Conservation (phyloP, 176 grass and related monocot species). For the Triticum urartu region DNA sequence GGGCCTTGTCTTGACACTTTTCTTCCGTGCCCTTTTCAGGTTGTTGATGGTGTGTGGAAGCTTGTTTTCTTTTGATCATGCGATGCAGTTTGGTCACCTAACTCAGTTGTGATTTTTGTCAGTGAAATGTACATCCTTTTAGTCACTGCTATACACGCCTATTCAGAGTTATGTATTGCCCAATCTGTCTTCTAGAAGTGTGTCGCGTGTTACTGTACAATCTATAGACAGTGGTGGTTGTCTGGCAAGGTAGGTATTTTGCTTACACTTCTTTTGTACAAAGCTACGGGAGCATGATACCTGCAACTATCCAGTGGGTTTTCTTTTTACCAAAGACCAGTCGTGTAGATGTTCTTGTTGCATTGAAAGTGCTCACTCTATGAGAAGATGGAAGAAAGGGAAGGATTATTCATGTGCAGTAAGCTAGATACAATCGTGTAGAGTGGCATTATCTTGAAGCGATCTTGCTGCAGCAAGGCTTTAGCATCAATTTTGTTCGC, state of each 20-base stretch:
- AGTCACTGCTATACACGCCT: conserved; percentile 4
- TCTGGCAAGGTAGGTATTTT: not conserved
- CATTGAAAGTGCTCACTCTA: too few relatives aligned
- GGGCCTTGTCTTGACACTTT: conserved; percentile 7
- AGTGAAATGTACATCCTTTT: conserved; percentile 27
- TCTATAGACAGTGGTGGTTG: not conserved
- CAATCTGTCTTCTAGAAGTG: not conserved
- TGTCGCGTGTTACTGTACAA: conserved; percentile 17
- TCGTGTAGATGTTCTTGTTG: too few relatives aligned
- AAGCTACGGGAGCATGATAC: not conserved
- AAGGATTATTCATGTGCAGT: too few relatives aligned
- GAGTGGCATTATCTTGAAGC: too few relatives aligned
- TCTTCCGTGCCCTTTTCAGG: conserved; percentile 13
- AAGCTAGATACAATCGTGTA: too few relatives aligned
- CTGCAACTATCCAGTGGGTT: not conserved
- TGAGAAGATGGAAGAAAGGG: too few relatives aligned
- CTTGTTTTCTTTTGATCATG: not conserved
- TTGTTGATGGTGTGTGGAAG: not conserved
- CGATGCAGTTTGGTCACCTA: not conserved
- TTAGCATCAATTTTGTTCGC: too few relatives aligned
- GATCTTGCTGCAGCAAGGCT: too few relatives aligned
- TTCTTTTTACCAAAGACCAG: not conserved
- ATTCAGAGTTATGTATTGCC: not conserved
- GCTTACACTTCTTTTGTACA: not conserved
- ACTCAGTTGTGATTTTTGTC: conserved; percentile 1